Evolutionary conservation across 2,329 filamentous ascomycete species (phyloP).

Genomic region (Aschersonia sp.): DNA sequence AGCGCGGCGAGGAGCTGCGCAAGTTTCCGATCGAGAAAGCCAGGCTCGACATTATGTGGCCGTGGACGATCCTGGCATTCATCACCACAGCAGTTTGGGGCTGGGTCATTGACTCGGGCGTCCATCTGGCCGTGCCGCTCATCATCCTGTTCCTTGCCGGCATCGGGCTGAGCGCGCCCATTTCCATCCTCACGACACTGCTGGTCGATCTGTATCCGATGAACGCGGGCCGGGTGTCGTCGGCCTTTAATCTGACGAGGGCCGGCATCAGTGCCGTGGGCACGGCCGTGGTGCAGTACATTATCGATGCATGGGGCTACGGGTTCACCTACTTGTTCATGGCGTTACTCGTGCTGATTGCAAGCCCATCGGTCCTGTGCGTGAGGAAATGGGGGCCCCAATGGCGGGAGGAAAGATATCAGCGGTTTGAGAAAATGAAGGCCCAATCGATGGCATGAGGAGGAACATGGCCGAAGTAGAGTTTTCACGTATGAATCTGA

Average conservation of each 20-base stretch:
- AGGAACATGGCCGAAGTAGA: not conserved
- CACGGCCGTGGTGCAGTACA: conserved; percentile 23
- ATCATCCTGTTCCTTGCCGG: conserved; percentile 24
- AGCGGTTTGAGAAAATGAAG: conserved; percentile 4
- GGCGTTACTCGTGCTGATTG: conserved; percentile 13
- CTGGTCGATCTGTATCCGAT: conserved; percentile 27
- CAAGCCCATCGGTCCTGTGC: conserved; percentile 13
- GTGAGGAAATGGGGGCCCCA: conserved; percentile 16
- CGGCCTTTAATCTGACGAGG: conserved; percentile 25
- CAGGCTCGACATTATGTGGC: conserved; percentile 20
- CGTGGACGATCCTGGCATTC: conserved; percentile 27
- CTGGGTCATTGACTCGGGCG: conserved; percentile 24
- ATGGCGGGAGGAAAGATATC: conserved; percentile 18
- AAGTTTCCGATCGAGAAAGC: conserved; percentile 22
- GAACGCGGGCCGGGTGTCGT: conserved; percentile 24
- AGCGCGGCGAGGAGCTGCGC: conserved; percentile 21
- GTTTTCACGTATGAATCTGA: not conserved
- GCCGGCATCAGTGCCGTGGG: conserved; percentile 24
- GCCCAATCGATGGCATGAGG: not conserved
- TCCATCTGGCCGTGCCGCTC: conserved; percentile 23
- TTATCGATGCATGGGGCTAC: conserved; percentile 25
- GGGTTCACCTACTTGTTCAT: conserved; percentile 22
- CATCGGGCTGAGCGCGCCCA: conserved; percentile 20
- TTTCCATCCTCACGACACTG: conserved; percentile 24
- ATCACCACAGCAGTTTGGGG: conserved; percentile 25